Evolutionary conservation across 73 alveolate species (phyloP).

Genomic region (Tetrahymena thermophila): DNA sequence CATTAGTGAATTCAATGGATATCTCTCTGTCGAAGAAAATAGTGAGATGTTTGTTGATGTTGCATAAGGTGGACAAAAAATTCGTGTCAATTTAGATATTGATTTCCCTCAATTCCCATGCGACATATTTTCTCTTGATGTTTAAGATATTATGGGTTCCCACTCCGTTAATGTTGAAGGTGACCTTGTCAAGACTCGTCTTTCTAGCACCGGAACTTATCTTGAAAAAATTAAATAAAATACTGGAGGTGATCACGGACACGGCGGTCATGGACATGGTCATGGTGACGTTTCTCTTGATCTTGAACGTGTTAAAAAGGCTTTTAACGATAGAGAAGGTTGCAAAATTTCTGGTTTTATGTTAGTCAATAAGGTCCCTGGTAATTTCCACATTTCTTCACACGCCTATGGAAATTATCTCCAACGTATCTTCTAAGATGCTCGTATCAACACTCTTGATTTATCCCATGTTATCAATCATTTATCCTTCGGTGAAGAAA

Average conservation of each 20-base stretch:
- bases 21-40: conserved; percentile 55
- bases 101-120: conserved; percentile 91
- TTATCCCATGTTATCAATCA: conserved; percentile 78
- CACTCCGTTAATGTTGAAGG: conserved; percentile 79
- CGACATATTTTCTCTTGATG: conserved; percentile 89
- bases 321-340: conserved; percentile 67
- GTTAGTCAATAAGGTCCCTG: conserved; percentile 79
- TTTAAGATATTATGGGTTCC: conserved; percentile 95
- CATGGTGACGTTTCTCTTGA: conserved; percentile 17
- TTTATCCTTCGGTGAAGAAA: conserved; percentile 77
- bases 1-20: conserved; percentile 76
- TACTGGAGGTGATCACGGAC: conserved; percentile 55
- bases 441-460: conserved; percentile 51
- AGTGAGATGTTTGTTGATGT: conserved; percentile 80
- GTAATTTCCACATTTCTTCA: conserved; percentile 85
- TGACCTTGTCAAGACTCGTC: conserved; percentile 47
- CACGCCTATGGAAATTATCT: conserved; percentile 69
- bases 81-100: conserved; percentile 83
- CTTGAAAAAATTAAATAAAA: conserved; percentile 41
- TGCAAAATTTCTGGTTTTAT: conserved; percentile 76
- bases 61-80: conserved; percentile 71
- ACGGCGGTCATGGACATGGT: conserved; percentile 24
- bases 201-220: not conserved
- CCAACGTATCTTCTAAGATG: conserved; percentile 29
- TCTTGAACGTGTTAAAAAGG: conserved; percentile 49